These are phyloP conservation scores for Flueggea neowawraea DNA, from an alignment of 441 rosid genomes.

Conservation along the genomic window DNA sequence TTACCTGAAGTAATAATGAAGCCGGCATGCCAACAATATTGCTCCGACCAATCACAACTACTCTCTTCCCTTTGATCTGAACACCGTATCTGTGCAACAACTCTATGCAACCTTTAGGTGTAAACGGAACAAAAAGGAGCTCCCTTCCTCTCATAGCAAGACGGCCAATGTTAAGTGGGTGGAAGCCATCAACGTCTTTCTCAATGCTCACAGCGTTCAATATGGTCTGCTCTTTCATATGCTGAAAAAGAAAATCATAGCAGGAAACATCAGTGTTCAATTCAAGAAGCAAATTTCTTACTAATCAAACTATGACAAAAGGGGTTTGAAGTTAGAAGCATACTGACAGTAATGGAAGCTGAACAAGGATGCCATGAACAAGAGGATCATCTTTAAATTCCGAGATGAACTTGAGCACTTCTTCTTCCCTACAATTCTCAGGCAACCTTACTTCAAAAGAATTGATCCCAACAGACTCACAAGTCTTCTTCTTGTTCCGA, in stretches of 20 bases:
- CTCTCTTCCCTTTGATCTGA: constrained; percentile 78
- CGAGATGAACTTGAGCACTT: constrained; percentile 53
- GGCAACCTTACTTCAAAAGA: constrained; percentile 40
- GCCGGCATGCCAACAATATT: constrained; percentile 97
- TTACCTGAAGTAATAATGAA: constrained; percentile 81
- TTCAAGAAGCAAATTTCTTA: neutral
- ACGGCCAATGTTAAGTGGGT: constrained; percentile 77
- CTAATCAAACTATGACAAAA: neutral
- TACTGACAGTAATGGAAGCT: constrained; percentile 81
- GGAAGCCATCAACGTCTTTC: constrained; percentile 95
- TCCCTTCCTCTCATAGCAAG: constrained; percentile 93
- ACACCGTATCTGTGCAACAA: constrained; percentile 71
- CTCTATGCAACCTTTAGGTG: constrained; percentile 94
- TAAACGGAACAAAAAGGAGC: constrained; percentile 78
- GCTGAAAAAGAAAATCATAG: constrained; percentile 31
- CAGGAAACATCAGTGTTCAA: neutral
- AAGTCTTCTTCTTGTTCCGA: constrained; percentile 88
- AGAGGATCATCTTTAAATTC: constrained; percentile 62
- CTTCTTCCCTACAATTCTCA: constrained; percentile 54
- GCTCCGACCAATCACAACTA: constrained; percentile 87
- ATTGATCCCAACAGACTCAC: constrained; percentile 74
- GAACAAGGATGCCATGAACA: constrained; percentile 94
- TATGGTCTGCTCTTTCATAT: constrained; percentile 73
- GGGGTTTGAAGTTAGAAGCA: constrained; percentile 13
- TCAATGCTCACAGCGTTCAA: constrained; percentile 72